Percentiles rank a stretch among this genome's conserved stretches.
phyloP scores from a whole-genome alignment of 345 rosid species.

The Gossypioides kirkii region DNA sequence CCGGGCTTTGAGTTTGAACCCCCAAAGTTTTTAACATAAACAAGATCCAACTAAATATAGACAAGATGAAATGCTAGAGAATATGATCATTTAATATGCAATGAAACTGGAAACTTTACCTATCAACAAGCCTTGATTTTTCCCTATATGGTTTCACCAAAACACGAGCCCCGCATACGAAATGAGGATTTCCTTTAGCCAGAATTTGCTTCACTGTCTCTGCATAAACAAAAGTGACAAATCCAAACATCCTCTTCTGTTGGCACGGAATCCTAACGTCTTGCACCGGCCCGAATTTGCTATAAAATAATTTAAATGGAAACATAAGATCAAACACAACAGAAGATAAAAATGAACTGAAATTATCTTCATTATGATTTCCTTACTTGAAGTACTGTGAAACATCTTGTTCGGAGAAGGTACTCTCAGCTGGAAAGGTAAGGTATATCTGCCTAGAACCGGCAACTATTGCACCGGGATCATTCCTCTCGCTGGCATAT shows the following conservation, averaged over 20 bases:
- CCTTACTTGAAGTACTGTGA: constrained; percentile 72
- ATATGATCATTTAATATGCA: not conserved
- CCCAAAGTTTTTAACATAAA: not conserved
- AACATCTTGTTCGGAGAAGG: constrained; percentile 79
- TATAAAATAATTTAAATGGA: constrained; percentile 19
- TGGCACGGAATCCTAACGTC: constrained; percentile 98
- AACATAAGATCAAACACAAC: not conserved
- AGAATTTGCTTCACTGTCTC: constrained; percentile 72
- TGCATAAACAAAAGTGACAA: constrained; percentile 65
- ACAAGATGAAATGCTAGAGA: not conserved
- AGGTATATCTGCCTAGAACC: constrained; percentile 89
- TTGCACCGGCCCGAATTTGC: constrained; percentile 82
- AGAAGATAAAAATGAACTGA: not conserved
- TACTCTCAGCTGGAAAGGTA: constrained; percentile 91
- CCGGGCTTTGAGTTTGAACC: not conserved
- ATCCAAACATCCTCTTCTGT: constrained; percentile 91
- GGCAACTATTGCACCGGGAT: constrained; percentile 51
- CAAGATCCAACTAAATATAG: not conserved
- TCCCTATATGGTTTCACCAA: constrained; percentile 96
- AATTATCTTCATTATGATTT: not conserved
- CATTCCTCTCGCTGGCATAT: constrained; percentile 44
- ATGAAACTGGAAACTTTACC: constrained; percentile 25
- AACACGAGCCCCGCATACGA: constrained; percentile 86
- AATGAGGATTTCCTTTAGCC: constrained; percentile 92
- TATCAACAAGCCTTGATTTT: constrained; percentile 64